A percentile compares a stretch with the other conserved stretches of the same genome.
Evolutionary conservation across 805 yeast genomes (phyloP).

Genomic region (Ogataea salicorniae): DNA sequence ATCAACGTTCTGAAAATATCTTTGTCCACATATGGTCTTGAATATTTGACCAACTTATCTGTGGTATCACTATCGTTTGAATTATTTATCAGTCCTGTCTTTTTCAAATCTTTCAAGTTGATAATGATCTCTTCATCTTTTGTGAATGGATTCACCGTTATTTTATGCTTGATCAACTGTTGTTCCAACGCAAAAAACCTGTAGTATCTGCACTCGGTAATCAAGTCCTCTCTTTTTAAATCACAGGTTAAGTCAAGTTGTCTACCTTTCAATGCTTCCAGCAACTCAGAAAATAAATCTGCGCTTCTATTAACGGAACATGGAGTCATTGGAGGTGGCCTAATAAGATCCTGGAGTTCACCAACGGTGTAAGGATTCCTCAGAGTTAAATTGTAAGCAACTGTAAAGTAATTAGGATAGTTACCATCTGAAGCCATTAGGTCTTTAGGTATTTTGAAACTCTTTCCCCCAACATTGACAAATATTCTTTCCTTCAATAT

Average conservation of each 20-base stretch:
- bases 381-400: slow-evolving; percentile 41
- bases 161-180: slow-evolving; percentile 47
- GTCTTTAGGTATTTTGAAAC: slow-evolving; percentile 55
- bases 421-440: slow-evolving; percentile 61
- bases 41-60: slow-evolving; percentile 28
- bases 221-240: slow-evolving; percentile 49
- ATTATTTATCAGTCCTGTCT: slow-evolving; percentile 27
- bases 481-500: slow-evolving; percentile 52
- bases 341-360: slow-evolving; percentile 40
- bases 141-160: slow-evolving; percentile 48
- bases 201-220: slow-evolving; percentile 73
- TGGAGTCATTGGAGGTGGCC: slow-evolving; percentile 79
- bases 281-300: slow-evolving; percentile 46
- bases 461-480: slow-evolving; percentile 51
- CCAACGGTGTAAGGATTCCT: slow-evolving; percentile 38
- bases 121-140: slow-evolving; percentile 53
- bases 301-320: slow-evolving; percentile 49
- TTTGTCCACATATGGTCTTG: slow-evolving; percentile 43
- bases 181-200: slow-evolving; percentile 74
- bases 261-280: slow-evolving; percentile 54
- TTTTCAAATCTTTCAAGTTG: slow-evolving; percentile 40
- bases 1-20: slow-evolving; percentile 31
- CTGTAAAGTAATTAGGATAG: slow-evolving; percentile 68
- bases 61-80: slow-evolving; percentile 16
- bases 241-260: slow-evolving; percentile 37